Conservation (phyloP, 2,329 filamentous ascomycete species). For the Boeremia exigua region DNA sequence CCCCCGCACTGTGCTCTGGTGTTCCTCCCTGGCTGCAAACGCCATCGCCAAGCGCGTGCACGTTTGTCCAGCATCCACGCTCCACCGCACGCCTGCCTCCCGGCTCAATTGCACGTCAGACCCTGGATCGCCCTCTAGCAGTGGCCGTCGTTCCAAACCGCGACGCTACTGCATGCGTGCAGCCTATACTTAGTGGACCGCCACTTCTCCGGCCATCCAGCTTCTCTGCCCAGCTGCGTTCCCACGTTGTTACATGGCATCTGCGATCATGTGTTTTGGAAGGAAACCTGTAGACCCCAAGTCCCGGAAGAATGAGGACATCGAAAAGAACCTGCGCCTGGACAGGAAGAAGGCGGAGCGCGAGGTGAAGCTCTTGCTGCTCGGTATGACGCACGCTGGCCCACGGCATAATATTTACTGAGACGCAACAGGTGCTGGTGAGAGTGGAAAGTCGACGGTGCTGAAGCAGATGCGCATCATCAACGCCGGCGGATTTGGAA, state of each 20-base stretch:
- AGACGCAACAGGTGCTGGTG: conserved; percentile 76
- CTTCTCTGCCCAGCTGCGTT: conserved; percentile 4
- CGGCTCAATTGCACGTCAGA: conserved; percentile 7
- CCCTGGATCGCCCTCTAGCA: conserved; percentile 8
- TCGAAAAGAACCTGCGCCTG: conserved; percentile 82
- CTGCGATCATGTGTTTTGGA: conserved; percentile 60
- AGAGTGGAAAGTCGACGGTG: conserved; percentile 95
- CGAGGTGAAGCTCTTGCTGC: conserved; percentile 90
- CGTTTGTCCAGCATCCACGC: conserved; percentile 3
- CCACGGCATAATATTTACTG: conserved; percentile 27
- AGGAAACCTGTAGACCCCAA: conserved; percentile 57
- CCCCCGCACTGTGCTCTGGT: conserved; percentile 5
- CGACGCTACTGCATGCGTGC: conserved; percentile 16
- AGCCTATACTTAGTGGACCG: conserved; percentile 14
- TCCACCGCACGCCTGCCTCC: conserved; percentile 19
- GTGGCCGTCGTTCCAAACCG: conserved; percentile 2
- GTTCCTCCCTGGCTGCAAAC: background rate
- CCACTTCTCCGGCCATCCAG: conserved; percentile 7
- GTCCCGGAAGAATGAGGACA: conserved; percentile 66
- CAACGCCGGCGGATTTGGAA: conserved; percentile 89
- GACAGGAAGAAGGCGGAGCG: conserved; percentile 87
- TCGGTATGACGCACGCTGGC: conserved; percentile 68
- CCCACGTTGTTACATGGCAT: conserved; percentile 38
- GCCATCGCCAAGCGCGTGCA: conserved; percentile 8
- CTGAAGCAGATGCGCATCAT: conserved; percentile 99